phyloP scores from a whole-genome alignment of 495 filamentous ascomycete species.

The Aspergillus sclerotiicarbonarius region DNA sequence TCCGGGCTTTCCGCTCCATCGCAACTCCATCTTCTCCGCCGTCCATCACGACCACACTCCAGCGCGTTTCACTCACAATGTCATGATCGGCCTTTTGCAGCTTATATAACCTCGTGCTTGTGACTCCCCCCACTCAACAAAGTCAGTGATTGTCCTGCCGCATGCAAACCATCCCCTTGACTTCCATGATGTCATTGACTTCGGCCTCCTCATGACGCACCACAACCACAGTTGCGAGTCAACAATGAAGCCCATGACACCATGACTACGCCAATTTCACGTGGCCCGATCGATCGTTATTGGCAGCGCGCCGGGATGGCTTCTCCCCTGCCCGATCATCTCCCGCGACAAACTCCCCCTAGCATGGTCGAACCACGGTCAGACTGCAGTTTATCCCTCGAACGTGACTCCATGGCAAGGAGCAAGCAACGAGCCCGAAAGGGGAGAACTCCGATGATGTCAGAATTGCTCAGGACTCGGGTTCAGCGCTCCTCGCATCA shows the following conservation, averaged over 20 bases:
- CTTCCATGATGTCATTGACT: conserved; percentile 22
- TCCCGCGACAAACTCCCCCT: conserved; percentile 3
- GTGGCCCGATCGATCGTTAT: conserved; percentile 4
- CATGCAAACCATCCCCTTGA: background rate
- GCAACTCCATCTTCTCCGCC: too few relatives aligned
- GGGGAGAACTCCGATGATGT: conserved; percentile 18
- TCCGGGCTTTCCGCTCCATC: too few relatives aligned
- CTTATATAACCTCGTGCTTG: background rate
- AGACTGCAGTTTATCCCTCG: conserved; percentile 1
- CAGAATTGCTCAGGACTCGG: conserved; percentile 14
- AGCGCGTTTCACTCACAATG: too few relatives aligned
- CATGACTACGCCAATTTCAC: conserved; percentile 21
- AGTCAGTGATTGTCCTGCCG: background rate
- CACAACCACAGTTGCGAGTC: background rate
- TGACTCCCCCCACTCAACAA: background rate
- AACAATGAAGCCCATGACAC: conserved; percentile 17
- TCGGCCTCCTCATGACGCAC: conserved; percentile 3
- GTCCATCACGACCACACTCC: too few relatives aligned
- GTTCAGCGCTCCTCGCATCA: background rate
- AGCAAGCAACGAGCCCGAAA: background rate
- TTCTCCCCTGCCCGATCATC: background rate
- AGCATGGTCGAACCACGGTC: conserved; percentile 7
- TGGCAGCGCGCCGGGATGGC: conserved; percentile 1
- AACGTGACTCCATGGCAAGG: conserved; percentile 1
- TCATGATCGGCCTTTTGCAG: background rate